Evolutionary conservation across 169 alveolate genomes (phyloP), one percentile per base, ranked within the genome.

Genomic region (Eimeria mitis): DNA sequence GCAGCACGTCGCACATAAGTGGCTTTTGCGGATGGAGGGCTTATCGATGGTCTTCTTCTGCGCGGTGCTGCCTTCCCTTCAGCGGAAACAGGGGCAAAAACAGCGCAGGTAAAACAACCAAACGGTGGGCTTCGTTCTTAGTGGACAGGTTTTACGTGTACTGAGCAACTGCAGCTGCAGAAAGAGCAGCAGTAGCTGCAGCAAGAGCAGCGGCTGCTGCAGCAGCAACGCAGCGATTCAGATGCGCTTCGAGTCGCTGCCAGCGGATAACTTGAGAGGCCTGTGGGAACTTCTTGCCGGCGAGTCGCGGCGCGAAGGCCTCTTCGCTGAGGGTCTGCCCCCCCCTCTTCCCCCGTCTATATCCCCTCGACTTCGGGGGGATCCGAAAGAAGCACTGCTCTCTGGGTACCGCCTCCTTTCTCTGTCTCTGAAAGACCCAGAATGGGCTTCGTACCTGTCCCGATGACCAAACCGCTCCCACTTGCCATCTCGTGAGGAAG

Each of bases 371-470:
- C 42, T 25, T 1, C 87, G 87, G 6, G 87, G 65, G 44, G 65
- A 47, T 23, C 28, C 65, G 65, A 42, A 76, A 5, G 63, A 47
- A 23, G 87, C 28, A 23, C 25, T 37, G 91, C 59, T 70, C 5
- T 85, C 91, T 28, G 47, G 59, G 68, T 85, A 85, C 49, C 91
- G 76, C 91, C 91, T 85, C 49, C 91, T 49, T 31, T 81, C 89
- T 25, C 91, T 49, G 75, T 81, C 89, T 42, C 91, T 47, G 79
- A 85, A 85, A 19, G 73, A 47, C 40, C 54, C 68, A 37, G 79
- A 59, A 49, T 59, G 76, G 31, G 79, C 42, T 44, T 85, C 79
- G 91, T 59, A 61, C 79, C 91, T 85, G 91, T 61, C 68, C 49
- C 91, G 49, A 49, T 56, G 68, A 23, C 79, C 47, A 42, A 85